These are phyloP conservation scores for Aureobasidium sp. DNA, from an alignment of 2,329 filamentous ascomycete genomes.

Conservation along the genomic window DNA sequence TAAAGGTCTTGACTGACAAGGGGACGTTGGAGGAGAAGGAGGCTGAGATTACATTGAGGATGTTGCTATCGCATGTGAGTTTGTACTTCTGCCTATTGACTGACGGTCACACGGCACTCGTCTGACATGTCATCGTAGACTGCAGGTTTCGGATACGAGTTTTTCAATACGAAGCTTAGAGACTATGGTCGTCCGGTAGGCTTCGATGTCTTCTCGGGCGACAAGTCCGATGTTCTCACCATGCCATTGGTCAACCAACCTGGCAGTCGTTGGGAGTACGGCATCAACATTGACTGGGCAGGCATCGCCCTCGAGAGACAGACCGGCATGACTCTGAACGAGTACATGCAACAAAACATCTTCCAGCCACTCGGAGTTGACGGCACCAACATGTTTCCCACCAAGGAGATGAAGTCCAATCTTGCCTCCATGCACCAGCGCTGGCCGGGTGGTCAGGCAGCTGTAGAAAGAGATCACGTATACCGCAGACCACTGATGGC, in stretches of 20 bases:
- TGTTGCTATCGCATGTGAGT: constrained; percentile 25
- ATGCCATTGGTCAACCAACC: constrained; percentile 57
- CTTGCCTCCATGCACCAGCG: constrained; percentile 53
- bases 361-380: constrained; percentile 41
- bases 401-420: constrained; percentile 45
- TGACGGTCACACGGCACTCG: too few species aligned
- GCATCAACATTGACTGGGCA: constrained; percentile 48
- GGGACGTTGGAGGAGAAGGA: constrained; percentile 37
- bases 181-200: constrained; percentile 43
- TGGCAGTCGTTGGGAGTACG: constrained; percentile 49
- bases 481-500: constrained; percentile 42
- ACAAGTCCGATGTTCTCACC: constrained; percentile 41
- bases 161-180: constrained; percentile 41
- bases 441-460: constrained; percentile 33
- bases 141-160: constrained; percentile 52
- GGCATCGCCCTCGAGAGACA: constrained; percentile 42
- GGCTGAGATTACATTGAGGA: constrained; percentile 43
- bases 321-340: constrained; percentile 37
- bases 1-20: constrained; percentile 37
- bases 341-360: constrained; percentile 42
- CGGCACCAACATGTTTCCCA: constrained; percentile 53
- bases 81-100: not conserved
- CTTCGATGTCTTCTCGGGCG: constrained; percentile 52
- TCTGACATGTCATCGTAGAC: not conserved
- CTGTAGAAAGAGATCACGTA: constrained; percentile 43